phyloP scores from a whole-genome alignment of 208 protist species.

The Leishmania amazonensis region DNA sequence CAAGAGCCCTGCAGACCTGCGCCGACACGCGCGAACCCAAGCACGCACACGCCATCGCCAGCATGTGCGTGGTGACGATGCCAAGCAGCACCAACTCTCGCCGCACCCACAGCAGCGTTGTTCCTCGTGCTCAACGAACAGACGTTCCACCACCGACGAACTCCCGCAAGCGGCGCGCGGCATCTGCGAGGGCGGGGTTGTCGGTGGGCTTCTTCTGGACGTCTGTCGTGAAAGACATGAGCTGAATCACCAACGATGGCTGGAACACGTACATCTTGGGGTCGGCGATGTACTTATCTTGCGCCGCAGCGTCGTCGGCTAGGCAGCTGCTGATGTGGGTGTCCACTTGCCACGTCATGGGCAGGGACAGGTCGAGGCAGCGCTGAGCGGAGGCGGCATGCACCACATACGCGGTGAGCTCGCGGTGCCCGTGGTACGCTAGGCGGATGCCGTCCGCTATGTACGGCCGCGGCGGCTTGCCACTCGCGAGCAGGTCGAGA shows the following conservation, averaged over 20 bases:
- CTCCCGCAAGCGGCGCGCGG: conserved; percentile 86
- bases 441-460: conserved; percentile 77
- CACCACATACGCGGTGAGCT: conserved; percentile 91
- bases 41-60: background rate
- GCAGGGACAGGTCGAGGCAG: conserved; percentile 76
- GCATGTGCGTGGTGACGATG: background rate
- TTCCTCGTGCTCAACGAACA: conserved; percentile 45
- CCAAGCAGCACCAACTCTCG: background rate
- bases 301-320: conserved; percentile 54
- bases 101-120: background rate
- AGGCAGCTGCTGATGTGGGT: conserved; percentile 84
- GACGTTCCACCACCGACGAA: conserved; percentile 89
- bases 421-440: conserved; percentile 87
- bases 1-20: background rate
- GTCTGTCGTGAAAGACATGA: conserved; percentile 88
- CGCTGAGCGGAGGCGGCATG: conserved; percentile 65
- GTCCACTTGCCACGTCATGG: conserved; percentile 93
- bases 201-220: conserved; percentile 82
- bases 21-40: background rate
- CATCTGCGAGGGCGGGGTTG: conserved; percentile 84
- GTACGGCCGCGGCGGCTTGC: conserved; percentile 85
- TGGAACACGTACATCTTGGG: conserved; percentile 92
- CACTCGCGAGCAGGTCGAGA: conserved; percentile 77
- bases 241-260: conserved; percentile 86
- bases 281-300: conserved; percentile 86